Base-by-base conservation (phyloP, 2,329 filamentous ascomycete species). In the Ophiosphaerella herpotricha region DNA sequence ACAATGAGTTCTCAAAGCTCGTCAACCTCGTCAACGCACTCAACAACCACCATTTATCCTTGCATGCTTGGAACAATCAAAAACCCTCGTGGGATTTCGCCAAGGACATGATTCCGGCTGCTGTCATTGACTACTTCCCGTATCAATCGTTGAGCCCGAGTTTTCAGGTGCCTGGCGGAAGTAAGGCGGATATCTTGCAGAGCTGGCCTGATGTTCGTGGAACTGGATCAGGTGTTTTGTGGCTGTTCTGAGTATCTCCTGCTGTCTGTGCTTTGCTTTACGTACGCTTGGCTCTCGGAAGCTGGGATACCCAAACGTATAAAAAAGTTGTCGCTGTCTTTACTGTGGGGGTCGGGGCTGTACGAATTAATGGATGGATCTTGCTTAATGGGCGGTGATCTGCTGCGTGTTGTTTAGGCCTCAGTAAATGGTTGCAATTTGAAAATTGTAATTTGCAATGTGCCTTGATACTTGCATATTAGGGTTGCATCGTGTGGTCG, bases 81-180 rank as follows among this genome's bases (percentile, higher is more conserved):
- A 29, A 14, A 18, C 33, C 21, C 24, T 11, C 18, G 7, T 40
- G n/a, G 44, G 47, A 14, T 11, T 34, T 18, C 2, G 43, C 14
- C 16, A 45, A 14, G 24, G 52, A 24, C 45, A 34, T 39, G 8
- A 48, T 60, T 0, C 58, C 61, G 7, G 16, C 46, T 0, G 54
- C 66, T 16, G 40, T 63, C n/a, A 41, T 43, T 1, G 48, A 66
- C 1, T 24, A 63, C 9, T 58, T 68, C 12, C 67, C 67, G 2
- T 70, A 70, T 23, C 46, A 37, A n/a, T 46, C 50, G 7, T 14
- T 62, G n/a, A 61, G 60, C 41, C 50, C 48, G 18, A 41, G 9
- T 8, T 23, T 45, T 7, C 33, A 42, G 12, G 16, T 23, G 11
- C 21, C 38, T 31, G 7, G 13, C 2, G 21, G 21, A 9, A 7